Base-by-base conservation (phyloP, 2,329 filamentous ascomycete species). In the Chrysoporthe cubensis region DNA sequence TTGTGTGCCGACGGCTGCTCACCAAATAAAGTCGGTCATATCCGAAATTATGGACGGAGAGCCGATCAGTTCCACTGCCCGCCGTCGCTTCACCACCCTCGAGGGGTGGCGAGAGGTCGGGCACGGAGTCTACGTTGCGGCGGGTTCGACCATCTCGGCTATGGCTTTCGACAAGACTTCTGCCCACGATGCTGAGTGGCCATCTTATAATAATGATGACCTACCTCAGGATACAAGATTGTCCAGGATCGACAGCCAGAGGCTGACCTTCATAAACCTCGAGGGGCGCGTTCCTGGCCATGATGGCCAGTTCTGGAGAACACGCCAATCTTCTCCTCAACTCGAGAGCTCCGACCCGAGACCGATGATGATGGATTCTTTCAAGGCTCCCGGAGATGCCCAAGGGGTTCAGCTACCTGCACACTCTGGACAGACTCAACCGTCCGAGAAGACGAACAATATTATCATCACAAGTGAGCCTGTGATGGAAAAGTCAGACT, bases 31-130 rank as follows among this genome's bases (percentile, higher is more conserved):
- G 37, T 40, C 6, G 37, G 9, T 9, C 37, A 40, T 6, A 40
- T 6, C 9, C 37, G 9, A 40, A 9, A 46, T 40, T 13, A 46
- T 46, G 44, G 44, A 46, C 11, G 14, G 11, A 4, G 44, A 14
- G 1, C 13, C n/a, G 26, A 46, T 46, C 44, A 5, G 44, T 46
- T 14, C 44, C 13, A 4, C 44, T 16, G 18, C 44, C 52, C 52
- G 63, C 9, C 54, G 63, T 42, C 63, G 63, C 42, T 65, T 65
- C 44, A 65, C 63, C 6, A 65, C 63, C 18, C 54, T 65, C 26
- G 63, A 65, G 50, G 63, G 63, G 16, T 59, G 32, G 56, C 63
- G 54, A 8, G 63, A 65, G 7, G 43, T 50, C 50, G 43, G 63
- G 4, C 63, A 46, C 6, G 63, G 63, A 42, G 42, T 65, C 5